Percentiles rank a stretch among this genome's conserved stretches.
Conservation (phyloP, 169 alveolate species). For the Nephromyces sp. region DNA sequence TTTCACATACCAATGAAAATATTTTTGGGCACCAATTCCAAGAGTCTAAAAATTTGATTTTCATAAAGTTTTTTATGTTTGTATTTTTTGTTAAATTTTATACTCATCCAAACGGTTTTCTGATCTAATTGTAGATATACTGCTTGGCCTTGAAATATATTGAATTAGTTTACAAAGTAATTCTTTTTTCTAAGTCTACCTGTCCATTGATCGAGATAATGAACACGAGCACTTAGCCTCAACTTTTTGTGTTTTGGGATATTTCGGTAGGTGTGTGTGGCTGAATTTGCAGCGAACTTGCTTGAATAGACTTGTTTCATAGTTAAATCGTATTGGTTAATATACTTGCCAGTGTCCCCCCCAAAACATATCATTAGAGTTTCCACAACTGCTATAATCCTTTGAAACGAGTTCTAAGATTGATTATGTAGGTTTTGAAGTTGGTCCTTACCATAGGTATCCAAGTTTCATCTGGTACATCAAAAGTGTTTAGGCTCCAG, state of each 20-base stretch:
- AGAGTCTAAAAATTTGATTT: neutral
- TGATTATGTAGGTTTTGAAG: neutral
- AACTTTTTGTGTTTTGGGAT: conserved; percentile 21
- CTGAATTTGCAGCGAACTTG: conserved; percentile 27
- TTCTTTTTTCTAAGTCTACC: conserved; percentile 5
- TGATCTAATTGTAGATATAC: neutral
- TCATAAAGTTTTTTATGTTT: neutral
- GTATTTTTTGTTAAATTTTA: neutral
- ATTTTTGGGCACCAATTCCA: neutral
- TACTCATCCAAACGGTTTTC: neutral
- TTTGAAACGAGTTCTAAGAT: neutral
- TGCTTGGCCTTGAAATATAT: neutral
- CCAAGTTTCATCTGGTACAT: neutral
- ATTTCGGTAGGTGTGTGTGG: conserved; percentile 11
- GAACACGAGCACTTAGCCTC: conserved; percentile 28
- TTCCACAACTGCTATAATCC: neutral
- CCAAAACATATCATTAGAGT: neutral
- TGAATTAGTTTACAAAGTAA: neutral
- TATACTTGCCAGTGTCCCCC: neutral
- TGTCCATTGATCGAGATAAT: conserved; percentile 37
- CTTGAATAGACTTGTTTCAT: conserved; percentile 2
- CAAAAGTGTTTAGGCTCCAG: neutral
- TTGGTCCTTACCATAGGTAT: neutral
- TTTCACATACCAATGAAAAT: neutral
- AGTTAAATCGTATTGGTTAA: neutral